These are phyloP conservation scores for Theobroma cacao DNA, from an alignment of 345 rosid species.

Conservation along the genomic window DNA sequence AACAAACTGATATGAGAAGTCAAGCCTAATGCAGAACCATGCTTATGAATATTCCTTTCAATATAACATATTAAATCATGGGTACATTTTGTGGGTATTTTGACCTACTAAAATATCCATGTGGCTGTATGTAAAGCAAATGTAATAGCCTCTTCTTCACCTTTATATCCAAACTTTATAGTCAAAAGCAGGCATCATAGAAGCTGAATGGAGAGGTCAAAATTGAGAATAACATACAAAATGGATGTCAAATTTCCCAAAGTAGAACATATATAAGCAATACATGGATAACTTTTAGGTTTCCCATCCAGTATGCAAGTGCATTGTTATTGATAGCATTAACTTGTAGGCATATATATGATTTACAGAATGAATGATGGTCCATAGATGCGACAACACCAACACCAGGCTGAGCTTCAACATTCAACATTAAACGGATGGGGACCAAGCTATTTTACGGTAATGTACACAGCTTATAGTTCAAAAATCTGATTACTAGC, in stretches of 20 bases:
- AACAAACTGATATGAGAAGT: background rate
- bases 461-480: constrained; percentile 11
- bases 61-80: too few relatives aligned
- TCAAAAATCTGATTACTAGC: constrained; percentile 1
- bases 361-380: constrained; percentile 7
- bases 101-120: too few relatives aligned
- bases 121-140: too few relatives aligned
- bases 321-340: background rate
- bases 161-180: background rate
- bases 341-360: background rate
- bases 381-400: constrained; percentile 1
- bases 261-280: background rate
- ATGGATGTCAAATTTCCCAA: background rate
- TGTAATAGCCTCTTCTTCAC: background rate
- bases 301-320: background rate
- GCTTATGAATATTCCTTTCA: background rate
- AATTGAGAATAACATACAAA: background rate
- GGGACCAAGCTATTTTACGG: background rate
- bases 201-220: background rate
- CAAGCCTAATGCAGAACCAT: background rate
- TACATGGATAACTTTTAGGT: background rate
- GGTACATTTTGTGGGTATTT: too few relatives aligned
- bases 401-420: constrained; percentile 7
- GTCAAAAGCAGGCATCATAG: background rate
- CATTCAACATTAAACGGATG: background rate